Conservation (phyloP, 352 stramenopile species). For the Phytophthora hibernalis region DNA sequence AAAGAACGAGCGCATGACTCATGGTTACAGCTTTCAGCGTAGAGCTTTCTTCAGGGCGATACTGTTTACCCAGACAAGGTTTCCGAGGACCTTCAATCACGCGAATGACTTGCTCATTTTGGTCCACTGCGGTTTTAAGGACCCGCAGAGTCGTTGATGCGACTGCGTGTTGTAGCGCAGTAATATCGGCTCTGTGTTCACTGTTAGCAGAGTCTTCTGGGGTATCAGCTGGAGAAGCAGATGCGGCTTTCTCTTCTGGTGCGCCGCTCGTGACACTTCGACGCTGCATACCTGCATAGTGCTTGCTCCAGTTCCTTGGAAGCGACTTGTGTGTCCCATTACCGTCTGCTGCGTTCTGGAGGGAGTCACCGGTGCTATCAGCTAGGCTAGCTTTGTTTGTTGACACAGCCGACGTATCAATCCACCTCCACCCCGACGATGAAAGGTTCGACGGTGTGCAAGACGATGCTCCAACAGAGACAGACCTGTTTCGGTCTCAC, state of each 20-base stretch:
- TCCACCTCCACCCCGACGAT: conserved; percentile 39
- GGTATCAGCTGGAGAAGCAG: background rate
- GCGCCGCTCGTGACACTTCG: conserved; percentile 33
- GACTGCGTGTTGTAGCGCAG: conserved; percentile 49
- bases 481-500: conserved; percentile 48
- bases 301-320: conserved; percentile 76
- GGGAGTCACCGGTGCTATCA: conserved; percentile 24
- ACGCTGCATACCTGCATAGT: conserved; percentile 40
- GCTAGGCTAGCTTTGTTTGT: conserved; percentile 14
- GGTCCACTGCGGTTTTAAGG: conserved; percentile 56
- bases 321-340: conserved; percentile 39
- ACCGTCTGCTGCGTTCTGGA: conserved; percentile 15
- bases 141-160: conserved; percentile 48
- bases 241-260: conserved; percentile 28
- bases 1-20: conserved; percentile 58
- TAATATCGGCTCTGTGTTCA: conserved; percentile 32
- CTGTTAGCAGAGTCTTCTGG: background rate
- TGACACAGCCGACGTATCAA: conserved; percentile 9
- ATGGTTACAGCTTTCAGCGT: conserved; percentile 17
- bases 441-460: conserved; percentile 52
- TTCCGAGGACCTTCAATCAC: conserved; percentile 51
- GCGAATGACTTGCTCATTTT: conserved; percentile 59
- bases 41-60: conserved; percentile 1
- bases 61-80: conserved; percentile 22
- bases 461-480: conserved; percentile 65